Conservation (phyloP, 1,139 yeast genomes). For the Entelexis sorbosivorans region DNA sequence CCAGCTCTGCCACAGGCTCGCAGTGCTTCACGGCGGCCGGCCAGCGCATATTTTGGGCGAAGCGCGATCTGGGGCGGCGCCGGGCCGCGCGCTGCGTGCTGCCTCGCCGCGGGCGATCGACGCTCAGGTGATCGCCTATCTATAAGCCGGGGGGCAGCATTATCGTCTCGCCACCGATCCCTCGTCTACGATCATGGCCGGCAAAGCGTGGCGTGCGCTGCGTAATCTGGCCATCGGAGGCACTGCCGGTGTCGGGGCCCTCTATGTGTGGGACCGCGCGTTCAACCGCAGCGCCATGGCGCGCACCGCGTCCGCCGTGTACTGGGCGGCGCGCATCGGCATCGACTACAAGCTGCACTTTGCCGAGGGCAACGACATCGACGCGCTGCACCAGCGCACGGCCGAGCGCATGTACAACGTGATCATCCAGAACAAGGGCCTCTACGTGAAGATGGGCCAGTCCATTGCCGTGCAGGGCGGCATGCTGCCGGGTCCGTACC, state of each 20-base stretch:
- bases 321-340: constrained; percentile 43
- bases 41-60: too few relatives aligned
- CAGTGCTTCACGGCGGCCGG: too few relatives aligned
- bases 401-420: constrained; percentile 47
- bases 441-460: constrained; percentile 67
- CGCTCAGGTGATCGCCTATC: too few relatives aligned
- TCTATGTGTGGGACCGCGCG: constrained; percentile 18
- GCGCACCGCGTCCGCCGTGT: constrained; percentile 45
- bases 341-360: constrained; percentile 47
- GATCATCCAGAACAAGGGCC: constrained; percentile 51
- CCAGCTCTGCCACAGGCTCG: too few relatives aligned
- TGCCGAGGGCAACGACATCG: constrained; percentile 36
- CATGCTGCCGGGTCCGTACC: constrained; percentile 54
- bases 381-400: constrained; percentile 48
- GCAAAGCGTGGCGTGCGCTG: neutral
- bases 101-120: neutral
- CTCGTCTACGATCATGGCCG: constrained; percentile 6
- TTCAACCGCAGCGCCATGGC: constrained; percentile 41
- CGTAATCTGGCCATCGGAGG: constrained; percentile 4
- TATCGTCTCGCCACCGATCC: neutral
- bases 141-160: too few relatives aligned
- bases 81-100: neutral
- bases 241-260: constrained; percentile 9
- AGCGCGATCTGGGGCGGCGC: too few relatives aligned
- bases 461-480: constrained; percentile 62